phyloP scores from a whole-genome alignment of 169 alveolate genomes.

The Besnoitia besnoiti region DNA sequence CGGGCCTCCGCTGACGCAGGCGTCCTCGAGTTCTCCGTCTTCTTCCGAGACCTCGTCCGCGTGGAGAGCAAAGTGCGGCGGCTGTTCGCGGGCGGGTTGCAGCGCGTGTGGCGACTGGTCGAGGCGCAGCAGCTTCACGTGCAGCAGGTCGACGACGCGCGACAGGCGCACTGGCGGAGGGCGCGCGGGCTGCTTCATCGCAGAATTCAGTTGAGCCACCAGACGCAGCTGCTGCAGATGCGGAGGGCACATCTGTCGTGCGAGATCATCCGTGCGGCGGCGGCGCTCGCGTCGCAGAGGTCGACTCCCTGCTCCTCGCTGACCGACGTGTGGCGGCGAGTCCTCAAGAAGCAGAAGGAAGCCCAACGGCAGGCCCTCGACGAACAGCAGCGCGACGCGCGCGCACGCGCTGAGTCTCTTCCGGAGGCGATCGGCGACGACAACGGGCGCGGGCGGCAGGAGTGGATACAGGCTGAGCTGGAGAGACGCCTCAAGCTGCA shows the following conservation, averaged over 20 bases:
- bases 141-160: not conserved
- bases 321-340: not conserved
- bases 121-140: not conserved
- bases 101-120: not conserved
- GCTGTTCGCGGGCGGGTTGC: not conserved
- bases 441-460: not conserved
- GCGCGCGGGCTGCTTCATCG: not conserved
- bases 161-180: not conserved
- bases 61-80: not conserved
- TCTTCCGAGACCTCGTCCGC: not conserved
- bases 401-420: not conserved
- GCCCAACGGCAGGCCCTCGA: not conserved
- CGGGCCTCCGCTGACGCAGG: not conserved
- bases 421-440: too few species aligned
- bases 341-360: not conserved
- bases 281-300: not conserved
- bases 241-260: slow-evolving; percentile 1
- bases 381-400: not conserved
- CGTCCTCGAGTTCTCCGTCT: not conserved
- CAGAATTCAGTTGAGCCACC: not conserved
- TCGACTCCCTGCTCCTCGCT: not conserved
- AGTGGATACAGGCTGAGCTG: not conserved
- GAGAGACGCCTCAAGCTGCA: not conserved
- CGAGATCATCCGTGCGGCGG: not conserved
- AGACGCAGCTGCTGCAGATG: slow-evolving; percentile 19